These are phyloP conservation scores for Flaveria sonorensis DNA, from an alignment of 129 eudicot species.

Conservation along the genomic window DNA sequence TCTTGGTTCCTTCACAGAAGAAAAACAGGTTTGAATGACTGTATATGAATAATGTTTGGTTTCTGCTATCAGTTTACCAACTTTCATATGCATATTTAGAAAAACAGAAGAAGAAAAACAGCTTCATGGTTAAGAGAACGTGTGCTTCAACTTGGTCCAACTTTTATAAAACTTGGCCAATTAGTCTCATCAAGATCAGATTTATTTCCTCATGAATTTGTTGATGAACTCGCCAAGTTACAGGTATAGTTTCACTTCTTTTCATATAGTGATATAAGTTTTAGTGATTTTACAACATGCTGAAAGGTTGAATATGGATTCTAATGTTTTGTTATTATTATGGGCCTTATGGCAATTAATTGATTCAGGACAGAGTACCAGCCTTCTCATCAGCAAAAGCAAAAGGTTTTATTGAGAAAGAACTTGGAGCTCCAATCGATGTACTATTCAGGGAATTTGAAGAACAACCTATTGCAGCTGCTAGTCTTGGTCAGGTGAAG, in stretches of 20 bases:
- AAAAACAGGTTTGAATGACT: constrained; percentile 60
- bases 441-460: constrained; percentile 80
- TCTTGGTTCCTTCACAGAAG: constrained; percentile 83
- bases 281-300: constrained; percentile 15
- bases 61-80: constrained; percentile 13
- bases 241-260: constrained; percentile 56
- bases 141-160: constrained; percentile 92
- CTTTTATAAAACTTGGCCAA: constrained; percentile 92
- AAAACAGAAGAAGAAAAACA: constrained; percentile 70
- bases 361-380: constrained; percentile 88
- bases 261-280: constrained; percentile 15
- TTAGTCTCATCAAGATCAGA: constrained; percentile 92
- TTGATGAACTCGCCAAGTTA: constrained; percentile 92
- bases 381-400: constrained; percentile 87
- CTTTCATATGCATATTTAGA: constrained; percentile 39
- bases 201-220: constrained; percentile 91
- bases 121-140: constrained; percentile 89
- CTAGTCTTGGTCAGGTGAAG: constrained; percentile 99
- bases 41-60: constrained; percentile 5
- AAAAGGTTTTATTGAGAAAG: constrained; percentile 63
- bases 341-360: constrained; percentile 24
- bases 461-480: constrained; percentile 94
- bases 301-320: constrained; percentile 9
- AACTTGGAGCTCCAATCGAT: constrained; percentile 85
- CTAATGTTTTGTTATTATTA: neutral